These are phyloP conservation scores for Sarocladiaceae sp. DNA, from an alignment of 2,329 filamentous ascomycete species.

Conservation along the genomic window DNA sequence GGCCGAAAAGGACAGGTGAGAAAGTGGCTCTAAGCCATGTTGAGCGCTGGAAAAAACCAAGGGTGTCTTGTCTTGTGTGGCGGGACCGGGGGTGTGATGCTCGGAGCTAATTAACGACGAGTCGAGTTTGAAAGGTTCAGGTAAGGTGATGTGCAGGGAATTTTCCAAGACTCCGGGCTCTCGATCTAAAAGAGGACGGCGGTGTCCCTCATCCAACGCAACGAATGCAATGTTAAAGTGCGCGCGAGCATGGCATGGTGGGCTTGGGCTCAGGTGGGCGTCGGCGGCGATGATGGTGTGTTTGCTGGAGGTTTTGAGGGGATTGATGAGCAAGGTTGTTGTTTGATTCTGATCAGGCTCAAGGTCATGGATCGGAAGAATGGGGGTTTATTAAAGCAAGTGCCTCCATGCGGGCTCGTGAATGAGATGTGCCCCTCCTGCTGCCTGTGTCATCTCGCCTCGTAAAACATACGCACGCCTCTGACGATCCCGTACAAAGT, in stretches of 20 bases:
- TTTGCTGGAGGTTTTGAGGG: background rate
- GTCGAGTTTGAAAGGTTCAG: background rate
- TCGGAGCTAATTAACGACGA: background rate
- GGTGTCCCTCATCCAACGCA: background rate
- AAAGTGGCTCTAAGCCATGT: conserved; percentile 7
- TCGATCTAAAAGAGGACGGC: background rate
- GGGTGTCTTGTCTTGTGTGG: background rate
- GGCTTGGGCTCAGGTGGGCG: background rate
- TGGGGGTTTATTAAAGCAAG: too few relatives aligned
- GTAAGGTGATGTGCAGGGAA: too few relatives aligned
- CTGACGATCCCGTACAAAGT: too few relatives aligned
- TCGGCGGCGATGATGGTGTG: background rate
- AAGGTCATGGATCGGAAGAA: background rate
- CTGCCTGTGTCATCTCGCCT: too few relatives aligned
- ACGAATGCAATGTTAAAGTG: background rate
- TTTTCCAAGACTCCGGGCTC: background rate
- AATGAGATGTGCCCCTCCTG: background rate
- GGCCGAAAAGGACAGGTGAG: background rate
- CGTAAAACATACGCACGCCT: background rate
- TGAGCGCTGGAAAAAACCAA: conserved; percentile 7
- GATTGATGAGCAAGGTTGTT: background rate
- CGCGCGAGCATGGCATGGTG: background rate
- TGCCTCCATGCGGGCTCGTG: background rate
- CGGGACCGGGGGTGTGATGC: conserved; percentile 5
- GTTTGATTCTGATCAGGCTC: background rate